Conservation (phyloP, 768 basidiomycete genomes). For the Rhizopogon vinicolor region DNA sequence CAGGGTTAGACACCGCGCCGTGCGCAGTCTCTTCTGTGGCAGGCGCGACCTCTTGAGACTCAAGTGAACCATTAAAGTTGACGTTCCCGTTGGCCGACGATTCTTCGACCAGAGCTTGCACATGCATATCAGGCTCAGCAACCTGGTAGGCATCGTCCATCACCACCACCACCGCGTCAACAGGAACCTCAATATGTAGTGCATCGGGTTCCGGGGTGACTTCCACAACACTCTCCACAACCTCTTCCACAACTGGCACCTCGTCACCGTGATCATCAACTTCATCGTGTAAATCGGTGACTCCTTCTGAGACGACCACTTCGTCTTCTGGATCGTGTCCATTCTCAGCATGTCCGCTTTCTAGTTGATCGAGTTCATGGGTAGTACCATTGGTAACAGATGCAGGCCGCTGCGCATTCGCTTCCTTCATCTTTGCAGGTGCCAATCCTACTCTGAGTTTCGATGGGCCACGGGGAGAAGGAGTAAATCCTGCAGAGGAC, state of each 20-base stretch:
- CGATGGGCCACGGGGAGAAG: slow-evolving; percentile 25
- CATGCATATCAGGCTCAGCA: slow-evolving; percentile 1
- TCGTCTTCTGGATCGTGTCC: slow-evolving; percentile 18
- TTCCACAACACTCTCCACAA: slow-evolving; percentile 4
- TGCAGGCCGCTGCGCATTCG: slow-evolving; percentile 14
- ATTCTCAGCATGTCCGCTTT: slow-evolving; percentile 19
- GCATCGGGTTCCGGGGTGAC: slow-evolving; percentile 6
- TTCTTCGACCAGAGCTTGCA: slow-evolving; percentile 7
- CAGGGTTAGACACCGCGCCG: background rate
- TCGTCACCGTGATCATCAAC: slow-evolving; percentile 13
- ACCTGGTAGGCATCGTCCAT: background rate
- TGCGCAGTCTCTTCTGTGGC: background rate
- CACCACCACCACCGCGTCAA: background rate
- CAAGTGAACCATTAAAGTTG: slow-evolving; percentile 2
- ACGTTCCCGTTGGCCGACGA: background rate
- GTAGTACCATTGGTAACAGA: slow-evolving; percentile 20
- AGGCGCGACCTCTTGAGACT: slow-evolving; percentile 6
- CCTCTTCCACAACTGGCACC: slow-evolving; percentile 1
- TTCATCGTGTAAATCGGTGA: slow-evolving; percentile 16
- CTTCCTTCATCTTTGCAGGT: slow-evolving; percentile 21
- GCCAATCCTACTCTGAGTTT: slow-evolving; percentile 22
- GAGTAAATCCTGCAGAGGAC: slow-evolving; percentile 22
- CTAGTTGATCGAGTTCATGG: slow-evolving; percentile 14
- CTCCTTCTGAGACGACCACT: slow-evolving; percentile 8
- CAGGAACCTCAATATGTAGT: background rate